phyloP scores from a whole-genome alignment of 78 protist genomes.

The Dictyostelium capitatum region DNA sequence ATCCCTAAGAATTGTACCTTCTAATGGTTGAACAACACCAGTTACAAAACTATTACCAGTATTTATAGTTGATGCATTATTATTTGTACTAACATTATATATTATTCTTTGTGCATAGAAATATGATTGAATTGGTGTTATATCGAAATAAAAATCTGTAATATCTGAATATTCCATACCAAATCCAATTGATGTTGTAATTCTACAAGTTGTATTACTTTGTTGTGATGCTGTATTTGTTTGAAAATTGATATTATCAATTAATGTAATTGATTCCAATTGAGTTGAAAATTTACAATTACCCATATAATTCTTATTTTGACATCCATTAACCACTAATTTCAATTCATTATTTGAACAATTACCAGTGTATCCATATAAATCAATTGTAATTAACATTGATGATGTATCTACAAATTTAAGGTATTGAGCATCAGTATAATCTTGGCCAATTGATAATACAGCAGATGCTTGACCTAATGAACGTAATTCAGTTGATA shows the following conservation, averaged over 20 bases:
- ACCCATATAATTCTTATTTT: slow-evolving; percentile 64
- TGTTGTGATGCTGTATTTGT: neutral
- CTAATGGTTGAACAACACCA: slow-evolving; percentile 63
- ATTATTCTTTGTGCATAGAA: slow-evolving; percentile 68
- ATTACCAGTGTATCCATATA: slow-evolving; percentile 42
- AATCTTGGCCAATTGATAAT: neutral
- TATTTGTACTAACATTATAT: slow-evolving; percentile 43
- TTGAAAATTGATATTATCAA: neutral
- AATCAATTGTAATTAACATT: slow-evolving; percentile 26
- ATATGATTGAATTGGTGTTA: slow-evolving; percentile 32
- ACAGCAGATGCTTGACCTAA: slow-evolving; percentile 58
- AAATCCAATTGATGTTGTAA: neutral
- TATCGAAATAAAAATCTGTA: slow-evolving; percentile 1
- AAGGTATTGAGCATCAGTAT: slow-evolving; percentile 44
- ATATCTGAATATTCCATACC: slow-evolving; percentile 42
- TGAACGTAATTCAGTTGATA: slow-evolving; percentile 34
- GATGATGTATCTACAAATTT: slow-evolving; percentile 41
- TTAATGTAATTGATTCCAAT: neutral
- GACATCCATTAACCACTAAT: slow-evolving; percentile 15
- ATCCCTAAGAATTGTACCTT: slow-evolving; percentile 38
- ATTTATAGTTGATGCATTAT: neutral
- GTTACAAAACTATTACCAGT: slow-evolving; percentile 57
- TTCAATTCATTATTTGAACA: slow-evolving; percentile 14
- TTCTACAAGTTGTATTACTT: slow-evolving; percentile 33
- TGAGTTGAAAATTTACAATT: slow-evolving; percentile 14